Conservation (phyloP, 768 basidiomycete genomes). For the Pisolithus marmoratus region DNA sequence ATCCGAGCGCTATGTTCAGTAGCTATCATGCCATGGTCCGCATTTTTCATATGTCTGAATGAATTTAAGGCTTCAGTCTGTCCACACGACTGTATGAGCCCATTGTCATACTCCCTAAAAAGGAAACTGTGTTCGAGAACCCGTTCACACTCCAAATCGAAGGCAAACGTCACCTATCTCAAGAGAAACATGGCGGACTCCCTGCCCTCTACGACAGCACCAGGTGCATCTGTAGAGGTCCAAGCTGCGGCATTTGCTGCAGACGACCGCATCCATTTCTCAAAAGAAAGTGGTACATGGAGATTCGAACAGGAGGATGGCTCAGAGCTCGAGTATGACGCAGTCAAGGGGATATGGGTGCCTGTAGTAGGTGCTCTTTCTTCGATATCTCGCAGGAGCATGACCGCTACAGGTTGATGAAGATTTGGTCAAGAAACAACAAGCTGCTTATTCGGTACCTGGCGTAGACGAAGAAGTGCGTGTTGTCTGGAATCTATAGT, state of each 20-base stretch:
- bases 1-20: too few relatives aligned
- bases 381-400: not conserved
- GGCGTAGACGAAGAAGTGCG: slow-evolving; percentile 94
- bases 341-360: slow-evolving; percentile 70
- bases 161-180: slow-evolving; percentile 26
- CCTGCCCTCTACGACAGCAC: slow-evolving; percentile 44
- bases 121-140: too few relatives aligned
- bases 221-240: slow-evolving; percentile 48
- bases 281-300: slow-evolving; percentile 73
- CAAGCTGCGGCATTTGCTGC: slow-evolving; percentile 68
- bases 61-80: too few relatives aligned
- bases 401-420: slow-evolving; percentile 64
- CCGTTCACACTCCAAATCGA: slow-evolving; percentile 26
- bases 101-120: too few relatives aligned
- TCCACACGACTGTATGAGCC: too few relatives aligned
- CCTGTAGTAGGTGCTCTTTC: slow-evolving; percentile 57
- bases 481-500: slow-evolving; percentile 11
- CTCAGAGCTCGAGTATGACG: slow-evolving; percentile 85
- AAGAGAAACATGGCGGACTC: slow-evolving; percentile 18
- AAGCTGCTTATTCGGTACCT: slow-evolving; percentile 87
- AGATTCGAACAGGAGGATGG: slow-evolving; percentile 87
- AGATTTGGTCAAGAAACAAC: slow-evolving; percentile 80
- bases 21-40: too few relatives aligned
- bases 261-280: slow-evolving; percentile 81
- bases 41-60: too few relatives aligned